These are phyloP conservation scores for Pugionium cornutum DNA, from an alignment of 345 rosid genomes.

Conservation along the genomic window DNA sequence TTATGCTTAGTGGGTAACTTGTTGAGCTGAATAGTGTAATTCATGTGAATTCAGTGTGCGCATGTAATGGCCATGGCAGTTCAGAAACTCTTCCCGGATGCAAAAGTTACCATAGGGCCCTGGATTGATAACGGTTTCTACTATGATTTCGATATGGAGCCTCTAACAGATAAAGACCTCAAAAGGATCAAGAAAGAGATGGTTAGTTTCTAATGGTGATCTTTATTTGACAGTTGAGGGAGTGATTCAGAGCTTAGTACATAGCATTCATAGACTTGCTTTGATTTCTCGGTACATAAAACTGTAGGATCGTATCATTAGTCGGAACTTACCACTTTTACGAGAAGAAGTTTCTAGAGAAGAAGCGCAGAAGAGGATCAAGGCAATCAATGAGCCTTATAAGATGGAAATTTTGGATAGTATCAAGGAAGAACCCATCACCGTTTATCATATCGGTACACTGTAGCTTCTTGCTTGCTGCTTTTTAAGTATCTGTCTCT, in stretches of 20 bases:
- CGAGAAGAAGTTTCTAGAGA: slow-evolving; percentile 88
- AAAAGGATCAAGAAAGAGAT: slow-evolving; percentile 94
- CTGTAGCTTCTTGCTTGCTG: slow-evolving; percentile 17
- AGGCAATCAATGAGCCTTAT: slow-evolving; percentile 83
- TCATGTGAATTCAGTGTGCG: slow-evolving; percentile 65
- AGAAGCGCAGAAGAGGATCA: slow-evolving; percentile 76
- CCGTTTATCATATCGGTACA: slow-evolving; percentile 86
- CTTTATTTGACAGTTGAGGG: slow-evolving; percentile 7
- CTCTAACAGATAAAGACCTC: slow-evolving; percentile 83
- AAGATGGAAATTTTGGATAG: slow-evolving; percentile 89
- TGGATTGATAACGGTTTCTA: slow-evolving; percentile 97
- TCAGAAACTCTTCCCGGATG: slow-evolving; percentile 84
- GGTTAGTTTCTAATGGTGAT: slow-evolving; percentile 53
- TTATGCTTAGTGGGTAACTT: slow-evolving; percentile 4
- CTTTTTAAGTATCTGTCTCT: neutral
- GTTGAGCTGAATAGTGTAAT: slow-evolving; percentile 18
- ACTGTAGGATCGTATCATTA: slow-evolving; percentile 90
- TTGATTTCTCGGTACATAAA: slow-evolving; percentile 52
- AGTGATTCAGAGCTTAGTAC: slow-evolving; percentile 16
- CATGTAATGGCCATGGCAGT: slow-evolving; percentile 99
- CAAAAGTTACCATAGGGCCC: slow-evolving; percentile 95
- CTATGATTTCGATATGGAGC: slow-evolving; percentile 91
- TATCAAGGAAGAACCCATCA: slow-evolving; percentile 80
- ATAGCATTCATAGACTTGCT: slow-evolving; percentile 33
- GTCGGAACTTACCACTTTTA: slow-evolving; percentile 76